A percentile compares a stretch with the other conserved stretches of the same genome.
Evolutionary conservation across 2,329 filamentous ascomycete species (phyloP).

Genomic region (Biscogniauxia mediterranea): DNA sequence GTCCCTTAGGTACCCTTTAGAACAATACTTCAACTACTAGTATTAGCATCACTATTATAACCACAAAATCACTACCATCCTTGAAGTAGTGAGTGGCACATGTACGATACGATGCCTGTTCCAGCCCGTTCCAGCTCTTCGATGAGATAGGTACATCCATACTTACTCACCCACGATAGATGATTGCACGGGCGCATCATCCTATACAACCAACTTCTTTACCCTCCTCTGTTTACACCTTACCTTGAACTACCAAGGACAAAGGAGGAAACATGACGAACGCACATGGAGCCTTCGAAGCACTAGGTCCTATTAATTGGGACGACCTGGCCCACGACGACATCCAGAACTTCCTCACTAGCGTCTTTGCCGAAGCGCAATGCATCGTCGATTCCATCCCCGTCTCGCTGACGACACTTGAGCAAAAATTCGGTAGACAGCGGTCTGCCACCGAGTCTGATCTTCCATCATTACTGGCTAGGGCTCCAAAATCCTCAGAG

Average conservation of each 20-base stretch:
- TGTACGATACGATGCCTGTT: too few relatives aligned
- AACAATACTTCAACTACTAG: too few relatives aligned
- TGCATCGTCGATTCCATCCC: constrained; percentile 77
- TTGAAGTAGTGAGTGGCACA: constrained; percentile 1
- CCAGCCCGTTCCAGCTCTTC: too few relatives aligned
- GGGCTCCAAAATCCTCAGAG: constrained; percentile 49
- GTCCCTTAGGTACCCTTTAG: neutral
- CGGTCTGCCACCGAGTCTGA: constrained; percentile 59
- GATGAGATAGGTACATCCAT: too few relatives aligned
- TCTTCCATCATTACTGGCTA: constrained; percentile 42
- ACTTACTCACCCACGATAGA: too few relatives aligned
- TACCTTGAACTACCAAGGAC: neutral
- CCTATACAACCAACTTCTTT: constrained; percentile 1
- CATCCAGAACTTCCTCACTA: constrained; percentile 52
- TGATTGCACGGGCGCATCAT: too few relatives aligned
- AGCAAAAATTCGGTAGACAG: constrained; percentile 42
- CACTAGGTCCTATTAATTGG: constrained; percentile 52
- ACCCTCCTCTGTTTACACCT: constrained; percentile 5
- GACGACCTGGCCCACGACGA: constrained; percentile 41
- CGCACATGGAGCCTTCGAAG: constrained; percentile 50
- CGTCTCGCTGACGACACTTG: constrained; percentile 41
- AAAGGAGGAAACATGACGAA: constrained; percentile 22
- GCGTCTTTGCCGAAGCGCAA: constrained; percentile 66
- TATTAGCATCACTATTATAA: too few relatives aligned
- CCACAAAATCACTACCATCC: too few relatives aligned